Conservation (phyloP, 176 grass and related monocot species). For the Rhynchospora pubera region DNA sequence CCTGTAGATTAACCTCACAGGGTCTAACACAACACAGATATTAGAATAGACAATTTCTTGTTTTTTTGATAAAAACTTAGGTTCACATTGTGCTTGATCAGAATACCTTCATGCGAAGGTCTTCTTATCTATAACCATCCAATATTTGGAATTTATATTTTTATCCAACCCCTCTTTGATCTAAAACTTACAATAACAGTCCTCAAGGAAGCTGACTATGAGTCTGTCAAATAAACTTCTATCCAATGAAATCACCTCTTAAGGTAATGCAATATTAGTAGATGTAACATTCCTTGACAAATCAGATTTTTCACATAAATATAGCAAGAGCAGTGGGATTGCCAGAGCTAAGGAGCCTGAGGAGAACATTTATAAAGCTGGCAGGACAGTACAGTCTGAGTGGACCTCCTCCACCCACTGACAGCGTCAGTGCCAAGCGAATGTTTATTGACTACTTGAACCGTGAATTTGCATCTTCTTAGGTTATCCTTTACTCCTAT, state of each 20-base stretch:
- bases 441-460: slow-evolving; percentile 96
- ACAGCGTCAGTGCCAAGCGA: slow-evolving; percentile 68
- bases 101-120: neutral
- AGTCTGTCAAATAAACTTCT: slow-evolving; percentile 6
- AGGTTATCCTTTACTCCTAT: neutral
- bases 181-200: neutral
- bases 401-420: slow-evolving; percentile 67
- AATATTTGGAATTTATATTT: neutral
- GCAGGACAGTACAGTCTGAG: slow-evolving; percentile 80
- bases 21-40: neutral
- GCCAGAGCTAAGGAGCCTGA: slow-evolving; percentile 74
- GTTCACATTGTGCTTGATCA: neutral
- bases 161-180: neutral
- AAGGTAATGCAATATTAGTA: neutral
- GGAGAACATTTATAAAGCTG: slow-evolving; percentile 81
- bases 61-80: neutral
- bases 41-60: neutral
- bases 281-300: slow-evolving; percentile 40
- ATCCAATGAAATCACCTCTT: neutral
- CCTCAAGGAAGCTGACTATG: neutral
- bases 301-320: slow-evolving; percentile 44
- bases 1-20: neutral
- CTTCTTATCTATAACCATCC: neutral
- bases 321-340: slow-evolving; percentile 64
- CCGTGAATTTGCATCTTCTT: slow-evolving; percentile 55